A percentile compares a stretch with the other conserved stretches of the same genome.
Evolutionary conservation across 805 yeast species (phyloP).

Genomic region (Nakazawaea ambrosiae): DNA sequence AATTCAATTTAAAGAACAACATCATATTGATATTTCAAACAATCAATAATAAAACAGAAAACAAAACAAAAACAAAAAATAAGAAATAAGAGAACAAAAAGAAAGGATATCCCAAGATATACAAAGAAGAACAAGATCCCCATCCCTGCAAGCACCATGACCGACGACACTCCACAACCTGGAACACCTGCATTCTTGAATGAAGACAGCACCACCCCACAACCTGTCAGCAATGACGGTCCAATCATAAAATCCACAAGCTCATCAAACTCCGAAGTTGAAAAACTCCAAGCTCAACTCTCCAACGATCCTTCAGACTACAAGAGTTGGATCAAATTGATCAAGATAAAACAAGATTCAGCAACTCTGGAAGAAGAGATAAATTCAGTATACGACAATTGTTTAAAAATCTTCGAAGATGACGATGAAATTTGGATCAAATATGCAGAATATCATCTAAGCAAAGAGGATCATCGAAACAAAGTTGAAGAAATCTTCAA

Average conservation of each 20-base stretch:
- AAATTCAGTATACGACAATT: slow-evolving; percentile 48
- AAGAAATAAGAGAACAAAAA: slow-evolving; percentile 11
- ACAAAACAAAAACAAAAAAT: too few species aligned
- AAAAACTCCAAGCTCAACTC: slow-evolving; percentile 50
- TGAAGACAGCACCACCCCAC: slow-evolving; percentile 7
- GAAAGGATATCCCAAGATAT: neutral
- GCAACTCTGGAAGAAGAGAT: slow-evolving; percentile 22
- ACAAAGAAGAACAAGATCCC: neutral
- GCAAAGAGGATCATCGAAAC: slow-evolving; percentile 51
- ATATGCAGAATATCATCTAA: slow-evolving; percentile 59
- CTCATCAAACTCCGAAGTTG: slow-evolving; percentile 18
- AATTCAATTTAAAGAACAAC: too few species aligned
- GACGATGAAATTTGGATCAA: slow-evolving; percentile 69
- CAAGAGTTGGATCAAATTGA: slow-evolving; percentile 47
- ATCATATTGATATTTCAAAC: too few species aligned
- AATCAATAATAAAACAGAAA: too few species aligned
- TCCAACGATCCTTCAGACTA: slow-evolving; percentile 47
- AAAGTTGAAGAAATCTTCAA: slow-evolving; percentile 61
- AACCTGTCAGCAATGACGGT: neutral
- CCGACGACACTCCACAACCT: slow-evolving; percentile 13
- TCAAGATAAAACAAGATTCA: slow-evolving; percentile 45
- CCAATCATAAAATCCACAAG: neutral
- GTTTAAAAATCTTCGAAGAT: slow-evolving; percentile 58
- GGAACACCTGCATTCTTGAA: slow-evolving; percentile 13
- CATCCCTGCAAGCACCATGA: too few species aligned